phyloP scores from a whole-genome alignment of 805 yeast species.

The Wickerhamiella kurtzmanii region DNA sequence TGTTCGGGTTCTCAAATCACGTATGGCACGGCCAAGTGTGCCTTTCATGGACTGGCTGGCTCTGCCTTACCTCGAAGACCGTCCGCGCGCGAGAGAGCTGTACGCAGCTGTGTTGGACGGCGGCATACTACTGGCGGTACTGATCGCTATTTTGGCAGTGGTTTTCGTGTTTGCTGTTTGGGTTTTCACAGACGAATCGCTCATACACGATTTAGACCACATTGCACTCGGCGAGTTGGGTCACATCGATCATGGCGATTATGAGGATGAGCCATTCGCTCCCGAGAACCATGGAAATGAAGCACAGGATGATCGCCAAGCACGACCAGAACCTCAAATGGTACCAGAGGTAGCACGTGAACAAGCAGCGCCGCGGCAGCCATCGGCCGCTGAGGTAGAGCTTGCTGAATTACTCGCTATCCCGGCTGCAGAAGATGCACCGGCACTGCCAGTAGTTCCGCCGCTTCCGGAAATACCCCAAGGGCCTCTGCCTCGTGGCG shows the following conservation, averaged over 20 bases:
- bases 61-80: conserved; percentile 3
- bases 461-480: not conserved
- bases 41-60: conserved; percentile 14
- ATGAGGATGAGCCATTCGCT: conserved; percentile 5
- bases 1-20: not conserved
- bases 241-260: conserved; percentile 13
- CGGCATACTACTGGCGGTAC: conserved; percentile 2
- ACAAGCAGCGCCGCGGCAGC: not conserved
- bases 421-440: not conserved
- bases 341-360: not conserved
- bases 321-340: not conserved
- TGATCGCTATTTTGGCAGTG: not conserved
- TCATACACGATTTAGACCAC: conserved; percentile 17
- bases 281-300: not conserved
- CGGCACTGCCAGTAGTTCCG: not conserved
- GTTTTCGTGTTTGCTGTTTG: conserved; percentile 9
- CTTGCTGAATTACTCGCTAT: not conserved
- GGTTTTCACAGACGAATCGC: conserved; percentile 10
- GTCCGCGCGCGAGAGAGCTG: conserved; percentile 4
- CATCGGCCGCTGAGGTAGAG: not conserved
- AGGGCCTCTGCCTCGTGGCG: not conserved
- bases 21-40: conserved; percentile 16
- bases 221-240: conserved; percentile 13
- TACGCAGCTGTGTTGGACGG: conserved; percentile 11
- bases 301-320: not conserved